A percentile compares a stretch with the other conserved stretches of the same genome.
Conservation (phyloP, 257 asterid genomes). For the Perilla frutescens region DNA sequence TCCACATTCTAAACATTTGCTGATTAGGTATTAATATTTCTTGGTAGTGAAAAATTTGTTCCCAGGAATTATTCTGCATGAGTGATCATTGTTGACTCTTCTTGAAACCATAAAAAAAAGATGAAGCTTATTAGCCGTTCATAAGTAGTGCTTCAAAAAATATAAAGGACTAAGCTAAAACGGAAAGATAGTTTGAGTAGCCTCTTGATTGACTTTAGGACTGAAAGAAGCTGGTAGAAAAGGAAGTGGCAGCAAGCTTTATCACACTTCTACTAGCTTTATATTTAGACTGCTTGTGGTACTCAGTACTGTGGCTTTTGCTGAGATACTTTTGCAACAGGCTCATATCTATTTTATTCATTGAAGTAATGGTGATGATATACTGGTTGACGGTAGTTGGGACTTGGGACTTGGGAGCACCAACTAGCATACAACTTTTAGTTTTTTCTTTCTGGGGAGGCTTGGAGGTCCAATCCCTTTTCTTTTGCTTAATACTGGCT, state of each 20-base stretch:
- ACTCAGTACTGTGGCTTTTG: background rate
- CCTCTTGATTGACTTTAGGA: background rate
- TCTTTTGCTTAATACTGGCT: conserved; percentile 2
- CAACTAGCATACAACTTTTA: background rate
- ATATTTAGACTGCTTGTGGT: background rate
- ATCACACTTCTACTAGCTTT: background rate
- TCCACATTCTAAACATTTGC: background rate
- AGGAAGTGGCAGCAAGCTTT: background rate
- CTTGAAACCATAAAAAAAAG: background rate
- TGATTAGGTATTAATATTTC: conserved; percentile 2
- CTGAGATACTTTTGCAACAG: background rate
- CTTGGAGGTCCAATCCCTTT: background rate
- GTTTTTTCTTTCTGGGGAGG: background rate
- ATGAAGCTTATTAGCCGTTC: background rate
- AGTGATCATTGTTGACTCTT: conserved; percentile 10
- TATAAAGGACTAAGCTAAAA: background rate
- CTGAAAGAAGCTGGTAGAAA: conserved; percentile 2
- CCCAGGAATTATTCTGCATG: conserved; percentile 1
- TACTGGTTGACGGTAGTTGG: background rate
- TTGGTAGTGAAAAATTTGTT: conserved; percentile 1
- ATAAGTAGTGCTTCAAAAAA: conserved; percentile 25
- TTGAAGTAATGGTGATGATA: background rate
- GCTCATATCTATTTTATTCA: background rate
- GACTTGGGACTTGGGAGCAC: background rate
- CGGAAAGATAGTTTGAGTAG: background rate